Base-by-base conservation (phyloP, 2,329 filamentous ascomycete genomes). In the Xylariaceae sp. region DNA sequence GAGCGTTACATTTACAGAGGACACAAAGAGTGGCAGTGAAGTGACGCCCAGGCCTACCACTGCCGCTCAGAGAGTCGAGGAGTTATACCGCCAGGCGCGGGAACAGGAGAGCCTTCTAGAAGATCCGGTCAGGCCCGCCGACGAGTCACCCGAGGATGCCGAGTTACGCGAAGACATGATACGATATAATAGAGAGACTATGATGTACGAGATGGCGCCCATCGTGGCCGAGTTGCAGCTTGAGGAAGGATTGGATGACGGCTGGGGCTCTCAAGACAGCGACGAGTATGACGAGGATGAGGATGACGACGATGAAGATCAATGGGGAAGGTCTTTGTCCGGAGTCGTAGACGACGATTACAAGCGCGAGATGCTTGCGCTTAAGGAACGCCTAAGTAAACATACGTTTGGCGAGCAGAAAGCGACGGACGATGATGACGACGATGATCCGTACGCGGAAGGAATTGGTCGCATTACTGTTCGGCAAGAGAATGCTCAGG, bases 171-270 rank as follows among this genome's bases (percentile, higher is more conserved):
- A 87, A 59, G 87, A 97, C 69, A 97, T 99, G 92, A 80, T 97
- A 6, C 82, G 89, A 63, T 99, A 97, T 71, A 88, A 90, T 62
- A 81, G 64, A 57, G 59, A 70, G 41, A 71, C 69, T 3, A 70
- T 71, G 69, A 78, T 96, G 74, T 87, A 88, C 50, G 93, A 97
- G 73, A 87, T 99, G 59, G 91, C 92, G 3, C 86, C 90, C 44
- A 89, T 99, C 2, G 94, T 99, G 13, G 94, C 94, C 13, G 92
- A 97, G 74, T 82, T 99, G 51, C 85, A 95, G 59, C 74, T 97
- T 1, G 90, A 96, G 63, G 87, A 92, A 61, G 83, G 80, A 23
- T 78, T 79, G n/a, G 80, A 80, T 15, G 80, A 85, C n/a, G 79
- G 82, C 7, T 75, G 74, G 44, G 78, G 80, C 30, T 75, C 81